phyloP scores from a whole-genome alignment of 805 yeast species.

The Candida verbasci region DNA sequence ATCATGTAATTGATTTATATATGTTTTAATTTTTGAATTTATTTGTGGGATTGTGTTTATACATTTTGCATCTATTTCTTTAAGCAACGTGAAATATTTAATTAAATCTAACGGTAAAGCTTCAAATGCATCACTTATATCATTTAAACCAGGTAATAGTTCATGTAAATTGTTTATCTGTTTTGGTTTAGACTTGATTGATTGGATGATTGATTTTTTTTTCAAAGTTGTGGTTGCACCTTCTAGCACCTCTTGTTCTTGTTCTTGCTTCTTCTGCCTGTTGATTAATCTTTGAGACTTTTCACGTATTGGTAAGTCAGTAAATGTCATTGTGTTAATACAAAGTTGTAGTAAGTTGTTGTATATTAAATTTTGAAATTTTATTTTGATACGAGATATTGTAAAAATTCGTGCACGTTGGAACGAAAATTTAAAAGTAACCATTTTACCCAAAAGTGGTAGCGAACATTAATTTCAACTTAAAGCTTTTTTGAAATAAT shows the following conservation, averaged over 20 bases:
- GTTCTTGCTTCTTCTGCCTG: conserved; percentile 8
- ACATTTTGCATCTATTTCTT: conserved; percentile 95
- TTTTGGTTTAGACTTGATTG: conserved; percentile 30
- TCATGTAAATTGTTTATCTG: conserved; percentile 32
- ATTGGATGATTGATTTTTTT: conserved; percentile 22
- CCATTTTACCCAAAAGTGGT: too few relatives aligned
- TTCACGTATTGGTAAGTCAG: conserved; percentile 25
- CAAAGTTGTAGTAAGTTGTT: too few relatives aligned
- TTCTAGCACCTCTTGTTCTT: neutral
- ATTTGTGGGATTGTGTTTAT: conserved; percentile 68
- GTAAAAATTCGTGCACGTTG: too few relatives aligned
- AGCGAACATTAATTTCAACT: too few relatives aligned
- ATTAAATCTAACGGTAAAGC: conserved; percentile 83
- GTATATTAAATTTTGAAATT: too few relatives aligned
- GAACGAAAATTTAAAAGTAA: too few relatives aligned
- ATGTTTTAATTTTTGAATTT: conserved; percentile 50
- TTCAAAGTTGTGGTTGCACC: conserved; percentile 8
- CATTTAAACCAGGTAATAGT: conserved; percentile 78
- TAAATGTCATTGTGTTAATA: too few relatives aligned
- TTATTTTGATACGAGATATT: too few relatives aligned
- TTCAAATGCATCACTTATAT: conserved; percentile 83
- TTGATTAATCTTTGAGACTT: conserved; percentile 19
- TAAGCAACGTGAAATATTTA: conserved; percentile 78
- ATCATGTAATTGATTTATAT: conserved; percentile 21
- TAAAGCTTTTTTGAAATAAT: too few relatives aligned